phyloP scores from a whole-genome alignment of 805 yeast species.

The Scheffersomyces stipitis region DNA sequence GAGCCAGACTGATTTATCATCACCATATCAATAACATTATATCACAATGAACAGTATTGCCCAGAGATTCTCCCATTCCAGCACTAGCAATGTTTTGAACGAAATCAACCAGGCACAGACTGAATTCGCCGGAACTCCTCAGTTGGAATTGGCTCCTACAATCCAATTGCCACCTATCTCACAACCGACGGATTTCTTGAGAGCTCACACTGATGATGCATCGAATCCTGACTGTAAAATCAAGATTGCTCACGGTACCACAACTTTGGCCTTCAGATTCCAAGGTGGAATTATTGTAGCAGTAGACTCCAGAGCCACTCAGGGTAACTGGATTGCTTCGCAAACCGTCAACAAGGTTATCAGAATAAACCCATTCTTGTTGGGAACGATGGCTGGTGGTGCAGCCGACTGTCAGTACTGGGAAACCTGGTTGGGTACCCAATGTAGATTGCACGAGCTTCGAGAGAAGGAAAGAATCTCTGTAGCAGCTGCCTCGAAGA shows the following conservation, averaged over 20 bases:
- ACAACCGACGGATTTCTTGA: constrained; percentile 84
- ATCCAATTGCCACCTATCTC: constrained; percentile 79
- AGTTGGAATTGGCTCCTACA: constrained; percentile 53
- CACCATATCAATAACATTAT: no score
- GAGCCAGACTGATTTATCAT: no score
- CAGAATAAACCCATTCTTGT: constrained; percentile 89
- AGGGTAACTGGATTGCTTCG: constrained; percentile 97
- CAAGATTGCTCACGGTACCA: constrained; percentile 98
- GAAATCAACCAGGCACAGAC: constrained; percentile 30
- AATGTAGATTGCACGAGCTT: constrained; percentile 91
- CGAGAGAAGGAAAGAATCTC: constrained; percentile 93
- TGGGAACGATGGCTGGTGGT: constrained; percentile 99
- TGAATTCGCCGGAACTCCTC: constrained; percentile 16
- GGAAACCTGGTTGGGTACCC: constrained; percentile 99
- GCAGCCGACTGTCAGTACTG: constrained; percentile 99
- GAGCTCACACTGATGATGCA: constrained; percentile 98
- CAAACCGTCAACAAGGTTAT: constrained; percentile 97
- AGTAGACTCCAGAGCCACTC: constrained; percentile 97
- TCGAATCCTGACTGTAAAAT: constrained; percentile 90
- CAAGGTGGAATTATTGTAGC: constrained; percentile 95
- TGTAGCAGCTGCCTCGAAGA: constrained; percentile 96
- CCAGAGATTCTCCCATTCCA: constrained; percentile 33
- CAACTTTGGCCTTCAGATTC: constrained; percentile 94
- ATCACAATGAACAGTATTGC: constrained; percentile 43
- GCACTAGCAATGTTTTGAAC: constrained; percentile 22